A percentile compares a stretch with the other conserved stretches of the same genome.
phyloP scores from a whole-genome alignment of 2,329 filamentous ascomycete genomes.

The Microsporum audouinii region DNA sequence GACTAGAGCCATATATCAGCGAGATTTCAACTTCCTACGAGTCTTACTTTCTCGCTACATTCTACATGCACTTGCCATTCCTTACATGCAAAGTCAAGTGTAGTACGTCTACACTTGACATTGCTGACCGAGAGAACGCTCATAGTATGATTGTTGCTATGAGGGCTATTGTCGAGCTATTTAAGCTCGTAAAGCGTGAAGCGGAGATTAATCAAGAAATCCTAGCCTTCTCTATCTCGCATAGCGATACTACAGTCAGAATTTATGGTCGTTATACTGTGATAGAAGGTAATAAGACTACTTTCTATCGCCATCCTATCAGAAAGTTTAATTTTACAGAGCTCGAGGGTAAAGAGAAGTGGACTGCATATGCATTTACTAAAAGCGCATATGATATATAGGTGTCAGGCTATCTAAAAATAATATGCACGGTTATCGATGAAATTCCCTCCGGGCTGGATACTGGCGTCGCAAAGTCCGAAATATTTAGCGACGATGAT shows the following conservation, averaged over 20 bases:
- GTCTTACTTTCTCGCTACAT: conserved; percentile 38
- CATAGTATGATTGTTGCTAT: conserved; percentile 26
- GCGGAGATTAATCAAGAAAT: conserved; percentile 33
- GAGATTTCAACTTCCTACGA: conserved; percentile 18
- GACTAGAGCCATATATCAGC: conserved; percentile 28
- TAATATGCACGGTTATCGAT: conserved; percentile 12
- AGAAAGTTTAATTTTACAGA: conserved; percentile 25
- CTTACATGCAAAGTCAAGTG: conserved; percentile 41
- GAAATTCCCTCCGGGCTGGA: conserved; percentile 5
- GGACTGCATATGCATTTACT: conserved; percentile 30
- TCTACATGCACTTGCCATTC: conserved; percentile 42
- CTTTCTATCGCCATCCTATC: conserved; percentile 33
- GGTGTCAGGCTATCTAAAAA: conserved; percentile 19
- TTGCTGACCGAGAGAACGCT: conserved; percentile 23
- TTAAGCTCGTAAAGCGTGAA: conserved; percentile 22
- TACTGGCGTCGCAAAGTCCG: not conserved
- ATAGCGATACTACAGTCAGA: conserved; percentile 24
- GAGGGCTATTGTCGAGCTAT: conserved; percentile 27
- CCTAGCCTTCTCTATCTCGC: conserved; percentile 36
- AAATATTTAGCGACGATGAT: too few relatives aligned
- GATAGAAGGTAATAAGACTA: conserved; percentile 22
- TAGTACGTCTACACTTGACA: conserved; percentile 22
- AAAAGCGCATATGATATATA: conserved; percentile 30
- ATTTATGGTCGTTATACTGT: conserved; percentile 36
- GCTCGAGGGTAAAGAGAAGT: conserved; percentile 27